Base-by-base conservation (phyloP, 1,284 basidiomycete species). In the Meripilus lineatus region DNA sequence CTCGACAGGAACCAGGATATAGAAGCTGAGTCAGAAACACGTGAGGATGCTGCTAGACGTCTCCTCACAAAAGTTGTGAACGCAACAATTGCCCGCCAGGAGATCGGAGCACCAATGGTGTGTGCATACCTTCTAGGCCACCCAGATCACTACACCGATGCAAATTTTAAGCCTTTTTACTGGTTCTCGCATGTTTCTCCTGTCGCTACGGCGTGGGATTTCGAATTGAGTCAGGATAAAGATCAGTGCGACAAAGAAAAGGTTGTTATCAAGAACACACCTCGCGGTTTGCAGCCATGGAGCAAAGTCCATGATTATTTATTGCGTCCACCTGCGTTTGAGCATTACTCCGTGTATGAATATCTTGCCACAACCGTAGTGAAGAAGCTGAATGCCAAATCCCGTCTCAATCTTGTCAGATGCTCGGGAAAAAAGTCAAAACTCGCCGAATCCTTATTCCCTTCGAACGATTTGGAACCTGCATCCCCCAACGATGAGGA, bases 41-140 rank as follows among this genome's bases (percentile, higher is more conserved):
- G 7, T 22, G 22, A 25, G 37, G 4, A 32, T 28, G 28, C 23
- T 35, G 50, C 50, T 21, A 32, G 45, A 23, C 23, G 21, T 20
- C 13, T 50, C 2, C 15, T 53, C 0, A 45, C 24, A 5, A 45
- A 47, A 11, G 53, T 64, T 21, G 58, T 61, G 0, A 66, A 66
- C 48, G 37, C 32, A 6, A 30, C 65, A 5, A 57, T 54, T 23
- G 42, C 58, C n/a, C 58, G 55, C 39, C 39, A 45, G 26, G 64
- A 66, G 50, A 61, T 64, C 22, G 64, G 64, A 13, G 49, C 50
- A 3, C 65, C 65, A 5, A 62, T 65, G 58, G 55, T 54, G 8
- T 52, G 44, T 33, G 33, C 58, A 35, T 60, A 62, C 47, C 41
- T 66, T 2, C 38, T 67, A 1, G 54, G 53, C 25, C 50, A 62